These are phyloP conservation scores for Penicillium odoratum DNA, from an alignment of 495 filamentous ascomycete species.

Conservation along the genomic window DNA sequence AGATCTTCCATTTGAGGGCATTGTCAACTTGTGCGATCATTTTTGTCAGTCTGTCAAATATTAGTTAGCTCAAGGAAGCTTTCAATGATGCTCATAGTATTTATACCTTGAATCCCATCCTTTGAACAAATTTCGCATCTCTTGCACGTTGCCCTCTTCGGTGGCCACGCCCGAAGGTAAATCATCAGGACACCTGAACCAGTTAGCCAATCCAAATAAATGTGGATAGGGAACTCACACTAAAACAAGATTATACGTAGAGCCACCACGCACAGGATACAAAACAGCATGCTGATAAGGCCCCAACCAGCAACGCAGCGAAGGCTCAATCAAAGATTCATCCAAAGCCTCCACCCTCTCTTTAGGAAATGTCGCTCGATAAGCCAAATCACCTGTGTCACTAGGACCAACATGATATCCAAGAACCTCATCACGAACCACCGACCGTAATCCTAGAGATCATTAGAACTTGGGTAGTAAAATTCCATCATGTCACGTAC, in stretches of 20 bases:
- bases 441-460: slow-evolving; percentile 39
- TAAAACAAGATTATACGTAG: slow-evolving; percentile 59
- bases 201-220: slow-evolving; percentile 20
- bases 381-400: slow-evolving; percentile 64
- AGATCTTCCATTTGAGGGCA: slow-evolving; percentile 57
- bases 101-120: slow-evolving; percentile 1
- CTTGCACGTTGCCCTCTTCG: not conserved
- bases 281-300: slow-evolving; percentile 58
- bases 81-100: not conserved
- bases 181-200: slow-evolving; percentile 57
- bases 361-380: slow-evolving; percentile 46
- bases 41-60: slow-evolving; percentile 15
- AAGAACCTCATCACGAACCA: slow-evolving; percentile 40
- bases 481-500: not conserved
- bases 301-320: slow-evolving; percentile 53
- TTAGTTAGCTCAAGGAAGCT: not conserved
- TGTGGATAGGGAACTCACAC: not conserved
- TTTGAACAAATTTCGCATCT: slow-evolving; percentile 1
- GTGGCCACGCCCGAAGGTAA: slow-evolving; percentile 37
- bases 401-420: slow-evolving; percentile 35
- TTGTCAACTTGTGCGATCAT: slow-evolving; percentile 17
- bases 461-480: slow-evolving; percentile 17
- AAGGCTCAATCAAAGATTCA: slow-evolving; percentile 9
- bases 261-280: slow-evolving; percentile 56
- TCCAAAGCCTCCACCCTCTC: slow-evolving; percentile 12